A percentile compares a stretch with the other conserved stretches of the same genome.
Conservation (phyloP, 805 yeast genomes). For the Barnettozyma siamensis region DNA sequence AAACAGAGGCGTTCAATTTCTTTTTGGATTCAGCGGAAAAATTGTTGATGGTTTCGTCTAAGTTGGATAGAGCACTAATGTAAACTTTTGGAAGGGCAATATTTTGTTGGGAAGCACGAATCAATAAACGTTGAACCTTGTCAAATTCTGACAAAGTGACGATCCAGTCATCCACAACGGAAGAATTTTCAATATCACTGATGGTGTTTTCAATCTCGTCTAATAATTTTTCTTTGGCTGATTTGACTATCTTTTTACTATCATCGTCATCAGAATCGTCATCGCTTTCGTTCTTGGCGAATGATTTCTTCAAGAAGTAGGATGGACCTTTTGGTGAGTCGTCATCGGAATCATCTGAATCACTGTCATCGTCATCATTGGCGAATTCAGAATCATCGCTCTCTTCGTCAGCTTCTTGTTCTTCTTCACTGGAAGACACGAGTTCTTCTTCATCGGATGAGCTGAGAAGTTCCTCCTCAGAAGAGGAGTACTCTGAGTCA, state of each 20-base stretch:
- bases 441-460: conserved; percentile 35
- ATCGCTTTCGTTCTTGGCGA: conserved; percentile 33
- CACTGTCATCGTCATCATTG: conserved; percentile 27
- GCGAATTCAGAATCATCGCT: conserved; percentile 32
- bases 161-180: conserved; percentile 74
- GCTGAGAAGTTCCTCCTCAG: conserved; percentile 39
- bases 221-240: conserved; percentile 86
- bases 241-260: conserved; percentile 79
- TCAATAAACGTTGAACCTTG: conserved; percentile 57
- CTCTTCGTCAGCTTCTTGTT: conserved; percentile 24
- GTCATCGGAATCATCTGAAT: conserved; percentile 39
- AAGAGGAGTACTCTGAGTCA: conserved; percentile 38
- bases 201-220: conserved; percentile 75
- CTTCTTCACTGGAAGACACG: conserved; percentile 26
- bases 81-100: conserved; percentile 65
- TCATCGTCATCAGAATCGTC: conserved; percentile 55
- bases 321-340: conserved; percentile 40
- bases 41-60: conserved; percentile 62
- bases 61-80: conserved; percentile 59
- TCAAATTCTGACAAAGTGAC: conserved; percentile 73
- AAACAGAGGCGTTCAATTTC: conserved; percentile 74
- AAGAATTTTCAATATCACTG: conserved; percentile 62
- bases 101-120: conserved; percentile 73
- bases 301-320: conserved; percentile 37
- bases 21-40: conserved; percentile 47